phyloP scores from a whole-genome alignment of 1,284 basidiomycete genomes.

The Irpex rosettiformis region DNA sequence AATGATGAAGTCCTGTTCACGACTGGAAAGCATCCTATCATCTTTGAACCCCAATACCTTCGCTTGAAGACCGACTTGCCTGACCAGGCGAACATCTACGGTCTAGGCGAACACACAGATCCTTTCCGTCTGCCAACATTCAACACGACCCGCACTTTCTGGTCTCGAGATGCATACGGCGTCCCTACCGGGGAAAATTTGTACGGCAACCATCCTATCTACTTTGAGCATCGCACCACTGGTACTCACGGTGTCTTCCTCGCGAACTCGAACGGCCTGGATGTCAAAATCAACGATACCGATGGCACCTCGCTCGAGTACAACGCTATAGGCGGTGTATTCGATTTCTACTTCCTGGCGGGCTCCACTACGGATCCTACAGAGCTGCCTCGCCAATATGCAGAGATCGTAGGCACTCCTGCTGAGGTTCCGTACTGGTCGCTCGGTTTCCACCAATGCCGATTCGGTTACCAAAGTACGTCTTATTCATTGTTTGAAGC shows the following conservation, averaged over 20 bases:
- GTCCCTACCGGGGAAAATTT: slow-evolving; percentile 52
- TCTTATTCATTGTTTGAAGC: slow-evolving; percentile 1
- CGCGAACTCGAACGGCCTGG: slow-evolving; percentile 71
- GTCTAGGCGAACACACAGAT: slow-evolving; percentile 74
- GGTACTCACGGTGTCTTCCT: slow-evolving; percentile 70
- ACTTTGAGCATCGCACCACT: slow-evolving; percentile 61
- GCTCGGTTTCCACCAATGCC: slow-evolving; percentile 69
- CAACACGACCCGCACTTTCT: slow-evolving; percentile 63
- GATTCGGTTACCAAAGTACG: slow-evolving; percentile 62
- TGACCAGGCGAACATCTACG: slow-evolving; percentile 67
- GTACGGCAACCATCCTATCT: slow-evolving; percentile 71
- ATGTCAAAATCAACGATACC: slow-evolving; percentile 58
- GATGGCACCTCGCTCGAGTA: slow-evolving; percentile 55
- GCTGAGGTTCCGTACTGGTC: slow-evolving; percentile 71
- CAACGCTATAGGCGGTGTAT: slow-evolving; percentile 65
- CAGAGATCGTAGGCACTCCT: slow-evolving; percentile 56
- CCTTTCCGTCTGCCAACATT: slow-evolving; percentile 58
- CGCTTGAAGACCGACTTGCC: slow-evolving; percentile 61
- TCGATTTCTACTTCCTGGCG: slow-evolving; percentile 75
- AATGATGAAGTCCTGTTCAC: slow-evolving; percentile 68
- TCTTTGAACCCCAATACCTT: slow-evolving; percentile 79
- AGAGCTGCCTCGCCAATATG: slow-evolving; percentile 63
- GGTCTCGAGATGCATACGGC: slow-evolving; percentile 64
- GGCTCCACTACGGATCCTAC: slow-evolving; percentile 61
- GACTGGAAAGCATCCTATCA: slow-evolving; percentile 56